Evolutionary conservation across 2,329 filamentous ascomycete genomes (phyloP), one percentile per base, ranked within the genome.

Genomic region (Trichoderma sp.): DNA sequence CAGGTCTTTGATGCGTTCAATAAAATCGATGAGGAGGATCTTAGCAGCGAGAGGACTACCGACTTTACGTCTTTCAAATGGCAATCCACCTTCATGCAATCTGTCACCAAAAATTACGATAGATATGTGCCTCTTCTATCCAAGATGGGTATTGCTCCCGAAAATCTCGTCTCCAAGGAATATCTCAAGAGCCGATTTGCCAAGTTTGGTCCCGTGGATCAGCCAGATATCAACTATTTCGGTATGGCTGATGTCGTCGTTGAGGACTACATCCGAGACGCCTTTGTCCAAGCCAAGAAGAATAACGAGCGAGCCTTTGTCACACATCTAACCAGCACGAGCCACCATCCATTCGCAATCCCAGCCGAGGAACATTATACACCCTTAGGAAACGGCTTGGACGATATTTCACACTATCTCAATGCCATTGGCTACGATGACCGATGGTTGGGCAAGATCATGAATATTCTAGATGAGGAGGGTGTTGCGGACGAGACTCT

Each of bases 1-100:
- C 84, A 82, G 4, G 73, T 82, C n/a, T 74, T 82, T 6, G 76
- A 82, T 8, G 77, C 77, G 15, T 70, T 83, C 68, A 82, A 81
- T 61, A 28, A 72, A 1, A 67, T 79, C 2, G 39, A 71, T 20
- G 73, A 77, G 9, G 30, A 28, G 15, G 36, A 70, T 30, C n/a
- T 69, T 28, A 74, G 76, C 11, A 64, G 63, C 1, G 32, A 70
- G 8, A 43, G 17, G 15, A n/a, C 69, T 2, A 68, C 73, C 6
- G 74, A 72, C 20, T 81, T 76, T 47, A 74, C 71, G 3, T 58
- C 74, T 1, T 74, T 75, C 7, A 77, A 76, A 8, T 82, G 80
- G 80, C 75, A 75, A 3, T 79, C 79, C 1, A 75, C 74, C 2
- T 81, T 76, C 23, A 76, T 80, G 73, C 79, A 81, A 72, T 76